Base-by-base conservation (phyloP, 768 basidiomycete genomes). In the Phaffia tasmanica region DNA sequence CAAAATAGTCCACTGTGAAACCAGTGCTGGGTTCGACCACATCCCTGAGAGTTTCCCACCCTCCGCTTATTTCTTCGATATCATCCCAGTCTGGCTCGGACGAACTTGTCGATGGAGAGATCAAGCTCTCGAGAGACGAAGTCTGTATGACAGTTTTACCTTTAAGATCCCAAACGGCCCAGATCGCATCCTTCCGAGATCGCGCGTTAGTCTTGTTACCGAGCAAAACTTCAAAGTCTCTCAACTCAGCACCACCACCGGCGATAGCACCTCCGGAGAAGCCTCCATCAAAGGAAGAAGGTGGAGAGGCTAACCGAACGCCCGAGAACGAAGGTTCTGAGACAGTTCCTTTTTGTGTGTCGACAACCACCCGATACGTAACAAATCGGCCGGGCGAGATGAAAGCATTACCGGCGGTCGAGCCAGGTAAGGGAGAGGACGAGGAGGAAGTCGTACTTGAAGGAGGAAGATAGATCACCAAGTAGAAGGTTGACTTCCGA, bases 121-220 rank as follows among this genome's bases (percentile, higher is more conserved):
- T 63, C 64, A 42, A 11, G 35, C 29, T 6, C 1, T 79, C 78
- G 30, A 86, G 77, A 64, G 78, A 75, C 55, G 80, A 81, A 69
- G 76, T 81, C 72, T 87, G 85, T 55, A 87, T 80, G 72, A 84
- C 78, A 18, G 88, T 84, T 72, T 82, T 83, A 42, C 88, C 88
- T 76, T 88, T 86, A 50, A 80, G 80, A 74, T 91, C 88, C 89
- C 88, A 92, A 62, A 91, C 77, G 1, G 84, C 80, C 76, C 84
- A 85, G 54, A 93, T 75, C 5, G 78, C 78, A 72, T 57, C 62
- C 19, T 53, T 35, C 3, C 51, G 29, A 19, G 18, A 46, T 15
- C 27, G 56, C 25, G 30, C 47, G 53, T 47, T 25, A 7, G 53
- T 50, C 18, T 27, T 16, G 19, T 42, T 14, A 8, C 50, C 11